A percentile compares a stretch with the other conserved stretches of the same genome.
phyloP scores from a whole-genome alignment of 148 eudicot species.

The Cornus controversa region DNA sequence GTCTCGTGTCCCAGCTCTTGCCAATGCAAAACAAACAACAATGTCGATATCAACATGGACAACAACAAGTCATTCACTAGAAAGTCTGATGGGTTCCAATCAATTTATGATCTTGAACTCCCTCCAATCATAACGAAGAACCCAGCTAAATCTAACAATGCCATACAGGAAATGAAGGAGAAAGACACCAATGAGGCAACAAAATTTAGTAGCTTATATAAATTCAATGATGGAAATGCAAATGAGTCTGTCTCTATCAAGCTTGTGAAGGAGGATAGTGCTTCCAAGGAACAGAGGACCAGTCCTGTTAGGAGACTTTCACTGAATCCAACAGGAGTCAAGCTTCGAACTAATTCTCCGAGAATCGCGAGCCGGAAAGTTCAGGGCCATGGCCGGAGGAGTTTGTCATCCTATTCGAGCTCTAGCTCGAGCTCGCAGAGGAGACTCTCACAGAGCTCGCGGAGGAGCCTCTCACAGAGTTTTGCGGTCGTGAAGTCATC shows the following conservation, averaged over 20 bases:
- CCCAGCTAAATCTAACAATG: background rate
- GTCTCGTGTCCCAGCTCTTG: background rate
- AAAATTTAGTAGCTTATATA: no score
- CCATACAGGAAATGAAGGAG: background rate
- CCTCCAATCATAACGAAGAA: conserved; percentile 45
- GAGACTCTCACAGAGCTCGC: conserved; percentile 53
- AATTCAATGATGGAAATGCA: background rate
- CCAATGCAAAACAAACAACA: conserved; percentile 8
- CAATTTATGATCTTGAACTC: conserved; percentile 16
- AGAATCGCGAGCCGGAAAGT: conserved; percentile 42
- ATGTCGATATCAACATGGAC: conserved; percentile 6
- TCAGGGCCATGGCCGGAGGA: conserved; percentile 35
- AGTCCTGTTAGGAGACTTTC: conserved; percentile 11
- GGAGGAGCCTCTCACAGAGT: conserved; percentile 54
- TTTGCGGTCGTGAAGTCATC: conserved; percentile 83
- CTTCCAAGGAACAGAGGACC: conserved; percentile 13
- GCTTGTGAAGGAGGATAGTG: background rate
- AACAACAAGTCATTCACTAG: background rate
- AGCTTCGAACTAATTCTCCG: conserved; percentile 60
- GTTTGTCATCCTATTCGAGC: conserved; percentile 13
- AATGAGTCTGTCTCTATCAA: background rate
- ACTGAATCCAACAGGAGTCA: conserved; percentile 38
- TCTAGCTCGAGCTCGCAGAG: conserved; percentile 5
- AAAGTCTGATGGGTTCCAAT: conserved; percentile 4
- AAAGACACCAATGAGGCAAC: background rate